Base-by-base conservation (phyloP, 805 yeast species). In the Nakazawaea holstii region DNA sequence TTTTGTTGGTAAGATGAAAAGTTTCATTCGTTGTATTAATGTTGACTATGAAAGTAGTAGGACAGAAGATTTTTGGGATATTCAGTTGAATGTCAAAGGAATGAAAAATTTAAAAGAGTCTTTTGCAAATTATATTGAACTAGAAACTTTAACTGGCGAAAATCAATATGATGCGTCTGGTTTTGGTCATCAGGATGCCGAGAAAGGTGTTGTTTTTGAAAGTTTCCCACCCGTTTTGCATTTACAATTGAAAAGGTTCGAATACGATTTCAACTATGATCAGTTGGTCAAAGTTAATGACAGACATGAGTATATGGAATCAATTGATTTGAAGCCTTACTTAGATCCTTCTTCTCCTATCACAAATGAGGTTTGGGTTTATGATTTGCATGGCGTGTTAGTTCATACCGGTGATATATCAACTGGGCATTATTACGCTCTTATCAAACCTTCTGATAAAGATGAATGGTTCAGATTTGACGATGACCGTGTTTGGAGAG, bases 321-420 rank as follows among this genome's bases (percentile, higher is more conserved):
- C 76, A 8, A 83, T 94, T 39, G 96, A 94, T 59, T 72, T 94
- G 53, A 70, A 80, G 39, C 89, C 95, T 7, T 94, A 79, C 59
- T 67, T 92, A 52, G 94, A 87, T 49, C 79, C 79, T 37, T 77
- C 72, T 39, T 67, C 69, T 1, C 67, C 68, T 11, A 61, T 64
- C 30, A 66, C 64, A 42, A 61, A 66, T 40, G 82, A 83, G 51
- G 76, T 86, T 51, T 86, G 91, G 82, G 81, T 73, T 32, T 94
- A 94, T 63, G 82, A 79, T 45, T 68, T 94, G 26, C 97, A 92
- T 64, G 97, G 98, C 9, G 99, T 94, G 2, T 70, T 94, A 49
- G 97, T 94, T 10, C 99, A 94, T 63, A 84, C 90, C 37, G 99
- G 99, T 50, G 96, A 92, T 59, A 84, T 94, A 43, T 87, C 96